phyloP scores from a whole-genome alignment of 2,329 filamentous ascomycete genomes.

The Colletotrichum sp. region DNA sequence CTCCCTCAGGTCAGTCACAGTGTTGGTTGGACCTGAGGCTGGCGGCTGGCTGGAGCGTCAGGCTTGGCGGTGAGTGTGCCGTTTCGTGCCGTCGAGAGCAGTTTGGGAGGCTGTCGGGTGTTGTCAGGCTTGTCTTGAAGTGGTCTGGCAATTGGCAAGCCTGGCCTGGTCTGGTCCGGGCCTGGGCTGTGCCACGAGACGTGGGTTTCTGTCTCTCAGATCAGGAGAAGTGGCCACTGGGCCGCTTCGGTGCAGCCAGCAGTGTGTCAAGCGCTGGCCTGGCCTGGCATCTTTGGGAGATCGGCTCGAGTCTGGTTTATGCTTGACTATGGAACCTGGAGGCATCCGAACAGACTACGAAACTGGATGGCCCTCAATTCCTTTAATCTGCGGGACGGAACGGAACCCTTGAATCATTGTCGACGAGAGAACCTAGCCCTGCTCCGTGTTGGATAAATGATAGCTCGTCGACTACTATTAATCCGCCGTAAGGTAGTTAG shows the following conservation, averaged over 20 bases:
- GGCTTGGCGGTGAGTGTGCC: constrained; percentile 17
- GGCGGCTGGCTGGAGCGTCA: not conserved
- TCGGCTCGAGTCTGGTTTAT: constrained; percentile 17
- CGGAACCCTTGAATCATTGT: constrained; percentile 1
- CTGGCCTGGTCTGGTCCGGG: not conserved
- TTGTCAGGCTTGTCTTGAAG: not conserved
- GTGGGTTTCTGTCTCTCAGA: not conserved
- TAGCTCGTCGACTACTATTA: not conserved
- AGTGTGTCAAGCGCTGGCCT: not conserved
- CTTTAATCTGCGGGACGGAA: constrained; percentile 6
- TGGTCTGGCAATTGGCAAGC: constrained; percentile 10
- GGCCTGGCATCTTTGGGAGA: not conserved
- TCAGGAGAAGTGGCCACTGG: not conserved
- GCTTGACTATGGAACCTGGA: constrained; percentile 11
- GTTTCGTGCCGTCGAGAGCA: not conserved
- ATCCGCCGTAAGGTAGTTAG: not conserved
- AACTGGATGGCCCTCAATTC: not conserved
- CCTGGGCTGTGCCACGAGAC: not conserved
- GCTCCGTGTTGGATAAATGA: not conserved
- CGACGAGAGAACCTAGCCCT: not conserved
- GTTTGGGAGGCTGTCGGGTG: not conserved
- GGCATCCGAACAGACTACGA: constrained; percentile 13
- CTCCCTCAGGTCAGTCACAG: not conserved
- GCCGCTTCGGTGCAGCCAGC: not conserved
- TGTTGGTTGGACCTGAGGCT: not conserved